A percentile compares a stretch with the other conserved stretches of the same genome.
These are phyloP conservation scores for Hygrophila difformis DNA, from an alignment of 257 asterid species.

Conservation along the genomic window DNA sequence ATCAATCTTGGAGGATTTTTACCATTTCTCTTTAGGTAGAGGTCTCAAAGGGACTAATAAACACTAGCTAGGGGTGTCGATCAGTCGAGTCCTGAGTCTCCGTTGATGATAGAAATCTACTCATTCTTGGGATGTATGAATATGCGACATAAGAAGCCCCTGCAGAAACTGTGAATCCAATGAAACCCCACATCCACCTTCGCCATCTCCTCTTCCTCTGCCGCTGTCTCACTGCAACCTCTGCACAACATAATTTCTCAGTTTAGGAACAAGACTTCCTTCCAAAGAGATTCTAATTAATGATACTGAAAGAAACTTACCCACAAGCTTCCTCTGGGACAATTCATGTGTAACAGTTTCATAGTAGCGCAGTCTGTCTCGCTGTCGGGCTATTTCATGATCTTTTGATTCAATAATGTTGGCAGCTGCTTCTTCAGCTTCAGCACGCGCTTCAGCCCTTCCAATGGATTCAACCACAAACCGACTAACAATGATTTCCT, in stretches of 20 bases:
- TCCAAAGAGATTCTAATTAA: no score
- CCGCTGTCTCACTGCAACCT: conserved; percentile 49
- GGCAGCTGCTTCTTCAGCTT: conserved; percentile 64
- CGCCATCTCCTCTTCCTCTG: conserved; percentile 35
- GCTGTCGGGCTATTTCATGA: conserved; percentile 61
- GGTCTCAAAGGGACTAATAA: no score
- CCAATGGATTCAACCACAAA: conserved; percentile 70
- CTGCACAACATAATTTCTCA: conserved; percentile 36
- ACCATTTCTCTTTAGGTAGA: no score
- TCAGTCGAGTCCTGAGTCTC: no score
- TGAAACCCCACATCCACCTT: conserved; percentile 60
- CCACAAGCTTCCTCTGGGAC: conserved; percentile 89
- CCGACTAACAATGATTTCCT: conserved; percentile 48
- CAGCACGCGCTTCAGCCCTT: conserved; percentile 59
- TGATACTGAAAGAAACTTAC: conserved; percentile 65
- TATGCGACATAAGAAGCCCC: conserved; percentile 48
- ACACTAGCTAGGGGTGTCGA: no score
- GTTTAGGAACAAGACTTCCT: no score
- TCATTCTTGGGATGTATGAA: conserved; percentile 39
- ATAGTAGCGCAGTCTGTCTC: conserved; percentile 65
- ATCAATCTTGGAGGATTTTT: no score
- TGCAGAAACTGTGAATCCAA: conserved; percentile 42
- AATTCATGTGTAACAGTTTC: conserved; percentile 85
- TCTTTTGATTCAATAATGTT: conserved; percentile 53
- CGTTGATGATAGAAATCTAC: no score